Conservation (phyloP, 2,329 filamentous ascomycete genomes). For the Pseudogymnoascus sp. region DNA sequence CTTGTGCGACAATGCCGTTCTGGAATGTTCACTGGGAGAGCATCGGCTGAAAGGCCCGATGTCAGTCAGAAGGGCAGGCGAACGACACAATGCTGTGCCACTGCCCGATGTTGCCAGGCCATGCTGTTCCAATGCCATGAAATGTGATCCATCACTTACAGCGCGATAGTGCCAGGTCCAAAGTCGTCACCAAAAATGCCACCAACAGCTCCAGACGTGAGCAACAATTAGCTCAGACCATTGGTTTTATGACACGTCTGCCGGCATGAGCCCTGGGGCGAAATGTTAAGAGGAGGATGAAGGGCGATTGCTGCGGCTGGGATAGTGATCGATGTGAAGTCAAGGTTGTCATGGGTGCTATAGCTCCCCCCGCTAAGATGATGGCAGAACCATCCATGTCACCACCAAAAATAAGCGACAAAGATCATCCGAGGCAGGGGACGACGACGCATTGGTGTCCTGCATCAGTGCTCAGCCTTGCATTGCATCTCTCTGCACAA, state of each 20-base stretch:
- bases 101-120: not conserved
- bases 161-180: not conserved
- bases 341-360: constrained; percentile 6
- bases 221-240: constrained; percentile 5
- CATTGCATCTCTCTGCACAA: not conserved
- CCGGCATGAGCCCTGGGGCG: not conserved
- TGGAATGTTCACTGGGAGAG: constrained; percentile 6
- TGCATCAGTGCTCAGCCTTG: not conserved
- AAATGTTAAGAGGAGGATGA: not conserved
- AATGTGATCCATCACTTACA: constrained; percentile 5
- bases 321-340: constrained; percentile 3
- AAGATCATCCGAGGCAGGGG: constrained; percentile 7
- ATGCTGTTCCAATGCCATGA: not conserved
- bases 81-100: not conserved
- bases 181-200: not conserved
- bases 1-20: constrained; percentile 1
- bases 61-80: not conserved
- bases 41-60: constrained; percentile 2
- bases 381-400: constrained; percentile 2
- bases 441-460: constrained; percentile 1
- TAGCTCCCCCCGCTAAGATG: constrained; percentile 4
- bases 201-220: constrained; percentile 2
- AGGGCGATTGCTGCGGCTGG: not conserved
- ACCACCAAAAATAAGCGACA: constrained; percentile 6
- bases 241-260: constrained; percentile 7